Percentiles rank a stretch among this genome's conserved stretches.
Evolutionary conservation across 1,139 yeast species (phyloP).

Genomic region (Kurtzmaniella quercitrusa): DNA sequence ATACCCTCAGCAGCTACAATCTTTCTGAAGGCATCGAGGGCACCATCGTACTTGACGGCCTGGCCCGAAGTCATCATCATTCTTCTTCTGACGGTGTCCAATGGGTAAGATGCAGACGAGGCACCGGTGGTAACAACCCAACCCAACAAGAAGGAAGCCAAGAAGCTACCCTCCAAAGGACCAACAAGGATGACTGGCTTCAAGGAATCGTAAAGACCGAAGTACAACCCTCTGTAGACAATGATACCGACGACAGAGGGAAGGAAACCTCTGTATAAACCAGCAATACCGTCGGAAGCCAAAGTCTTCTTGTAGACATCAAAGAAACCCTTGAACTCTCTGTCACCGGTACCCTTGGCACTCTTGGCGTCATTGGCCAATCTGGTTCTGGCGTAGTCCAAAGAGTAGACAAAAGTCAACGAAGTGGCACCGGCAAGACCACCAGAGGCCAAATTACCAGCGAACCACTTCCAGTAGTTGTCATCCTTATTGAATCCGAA

Average conservation of each 20-base stretch:
- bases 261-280: conserved; percentile 81
- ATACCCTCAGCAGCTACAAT: conserved; percentile 74
- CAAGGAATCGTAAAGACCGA: conserved; percentile 75
- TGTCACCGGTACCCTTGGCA: conserved; percentile 61
- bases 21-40: conserved; percentile 67
- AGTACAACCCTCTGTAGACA: conserved; percentile 82
- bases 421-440: conserved; percentile 82
- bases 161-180: conserved; percentile 65
- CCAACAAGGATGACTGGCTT: conserved; percentile 75
- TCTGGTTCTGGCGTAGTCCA: conserved; percentile 82
- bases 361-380: conserved; percentile 80
- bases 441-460: conserved; percentile 81
- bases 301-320: conserved; percentile 77
- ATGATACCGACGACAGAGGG: conserved; percentile 78
- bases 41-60: conserved; percentile 72
- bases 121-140: conserved; percentile 80
- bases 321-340: conserved; percentile 73
- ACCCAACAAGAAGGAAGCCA: conserved; percentile 73
- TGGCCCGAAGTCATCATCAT: conserved; percentile 87
- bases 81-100: conserved; percentile 82
- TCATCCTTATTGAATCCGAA: conserved; percentile 70
- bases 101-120: conserved; percentile 76
- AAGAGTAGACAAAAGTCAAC: conserved; percentile 69
- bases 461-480: conserved; percentile 67
- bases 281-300: conserved; percentile 73